These are phyloP conservation scores for Zymoseptoria passerinii DNA, from an alignment of 2,329 filamentous ascomycete genomes.

Conservation along the genomic window DNA sequence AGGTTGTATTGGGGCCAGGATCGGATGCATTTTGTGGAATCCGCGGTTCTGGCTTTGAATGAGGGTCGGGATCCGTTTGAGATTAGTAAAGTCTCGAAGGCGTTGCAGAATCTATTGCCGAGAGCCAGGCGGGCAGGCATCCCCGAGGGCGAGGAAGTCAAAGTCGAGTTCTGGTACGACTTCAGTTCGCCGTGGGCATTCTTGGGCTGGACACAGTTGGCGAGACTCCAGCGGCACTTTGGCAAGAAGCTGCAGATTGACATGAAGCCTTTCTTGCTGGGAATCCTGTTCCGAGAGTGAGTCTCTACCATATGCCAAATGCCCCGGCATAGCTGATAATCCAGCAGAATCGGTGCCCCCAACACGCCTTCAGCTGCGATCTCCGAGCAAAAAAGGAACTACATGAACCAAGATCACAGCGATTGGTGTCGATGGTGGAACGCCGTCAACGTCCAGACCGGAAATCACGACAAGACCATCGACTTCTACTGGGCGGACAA, in stretches of 20 bases:
- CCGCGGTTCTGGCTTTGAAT: constrained; percentile 10
- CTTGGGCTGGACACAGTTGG: constrained; percentile 17
- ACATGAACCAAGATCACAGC: constrained; percentile 12
- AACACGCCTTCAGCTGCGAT: constrained; percentile 13
- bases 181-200: constrained; percentile 19
- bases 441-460: constrained; percentile 15
- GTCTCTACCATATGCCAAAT: neutral
- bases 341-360: constrained; percentile 15
- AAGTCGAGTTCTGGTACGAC: constrained; percentile 20
- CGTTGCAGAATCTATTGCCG: constrained; percentile 7
- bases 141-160: constrained; percentile 10
- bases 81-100: constrained; percentile 5
- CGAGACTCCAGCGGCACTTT: constrained; percentile 11
- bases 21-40: constrained; percentile 19
- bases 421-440: constrained; percentile 22
- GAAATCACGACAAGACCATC: constrained; percentile 11
- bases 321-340: neutral
- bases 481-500: constrained; percentile 19
- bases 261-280: constrained; percentile 20
- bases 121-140: constrained; percentile 1
- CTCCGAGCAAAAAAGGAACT: constrained; percentile 17
- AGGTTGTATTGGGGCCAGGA: constrained; percentile 21
- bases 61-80: constrained; percentile 7
- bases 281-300: constrained; percentile 17
- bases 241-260: constrained; percentile 12